Percentiles rank a stretch among this genome's conserved stretches.
These are phyloP conservation scores for Pichia ethanolica DNA, from an alignment of 805 yeast genomes.

Conservation along the genomic window DNA sequence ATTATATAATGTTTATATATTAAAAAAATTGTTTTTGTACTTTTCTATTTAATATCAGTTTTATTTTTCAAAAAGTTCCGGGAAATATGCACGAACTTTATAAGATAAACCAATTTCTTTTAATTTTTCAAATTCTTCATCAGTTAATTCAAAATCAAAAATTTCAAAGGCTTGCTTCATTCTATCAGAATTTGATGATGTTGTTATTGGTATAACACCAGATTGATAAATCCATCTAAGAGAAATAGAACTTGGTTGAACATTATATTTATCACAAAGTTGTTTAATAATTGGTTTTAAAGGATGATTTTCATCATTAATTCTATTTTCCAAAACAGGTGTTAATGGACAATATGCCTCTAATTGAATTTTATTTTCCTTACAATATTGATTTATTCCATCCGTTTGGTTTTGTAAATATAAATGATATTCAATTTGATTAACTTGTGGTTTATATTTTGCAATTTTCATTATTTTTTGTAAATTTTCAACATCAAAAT, in stretches of 20 bases:
- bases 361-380: constrained; percentile 41
- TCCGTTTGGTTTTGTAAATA: constrained; percentile 58
- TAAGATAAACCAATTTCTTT: constrained; percentile 33
- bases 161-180: constrained; percentile 48
- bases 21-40: background rate
- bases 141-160: constrained; percentile 45
- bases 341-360: constrained; percentile 66
- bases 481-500: constrained; percentile 43
- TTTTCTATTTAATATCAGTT: no score
- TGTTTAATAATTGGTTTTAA: constrained; percentile 28
- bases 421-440: constrained; percentile 66
- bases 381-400: constrained; percentile 45
- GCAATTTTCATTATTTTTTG: constrained; percentile 35
- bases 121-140: constrained; percentile 42
- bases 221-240: constrained; percentile 63
- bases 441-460: constrained; percentile 47
- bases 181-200: constrained; percentile 54
- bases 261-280: constrained; percentile 49
- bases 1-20: background rate
- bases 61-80: background rate
- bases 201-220: constrained; percentile 68
- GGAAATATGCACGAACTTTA: constrained; percentile 1
- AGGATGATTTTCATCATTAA: constrained; percentile 33
- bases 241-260: constrained; percentile 55
- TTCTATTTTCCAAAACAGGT: constrained; percentile 43